Evolutionary conservation across 169 alveolate genomes (phyloP).

Genomic region (Cryptosporidium andersoni): DNA sequence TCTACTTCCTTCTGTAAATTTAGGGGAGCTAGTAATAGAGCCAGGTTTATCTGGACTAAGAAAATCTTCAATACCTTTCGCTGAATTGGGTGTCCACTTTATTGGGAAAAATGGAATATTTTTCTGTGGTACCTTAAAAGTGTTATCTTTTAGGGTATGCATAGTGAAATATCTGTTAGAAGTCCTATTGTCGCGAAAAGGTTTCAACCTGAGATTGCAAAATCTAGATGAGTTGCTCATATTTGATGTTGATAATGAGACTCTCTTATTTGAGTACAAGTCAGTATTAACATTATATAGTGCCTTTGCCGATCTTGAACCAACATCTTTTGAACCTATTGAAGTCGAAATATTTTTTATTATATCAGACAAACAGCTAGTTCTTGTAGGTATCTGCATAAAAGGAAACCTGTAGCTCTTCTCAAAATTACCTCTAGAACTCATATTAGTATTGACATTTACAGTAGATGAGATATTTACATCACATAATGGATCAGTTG

Average conservation of each 20-base stretch:
- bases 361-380: slow-evolving; percentile 16
- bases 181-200: too few species aligned
- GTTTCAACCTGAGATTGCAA: too few species aligned
- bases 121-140: not conserved
- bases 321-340: not conserved
- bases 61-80: not conserved
- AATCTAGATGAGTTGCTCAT: not conserved
- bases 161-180: not conserved
- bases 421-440: not conserved
- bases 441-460: not conserved
- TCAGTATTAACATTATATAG: not conserved
- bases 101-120: slow-evolving; percentile 15
- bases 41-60: too few species aligned
- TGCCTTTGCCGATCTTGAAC: not conserved
- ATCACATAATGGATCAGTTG: not conserved
- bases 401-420: not conserved
- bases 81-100: slow-evolving; percentile 20
- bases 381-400: slow-evolving; percentile 2
- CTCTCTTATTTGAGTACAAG: not conserved
- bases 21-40: too few species aligned
- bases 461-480: not conserved
- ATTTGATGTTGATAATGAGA: not conserved
- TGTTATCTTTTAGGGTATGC: not conserved
- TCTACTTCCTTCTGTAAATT: not conserved
- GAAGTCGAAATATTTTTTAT: slow-evolving; percentile 39